A percentile compares a stretch with the other conserved stretches of the same genome.
Conservation (phyloP, 2,329 filamentous ascomycete genomes). For the Sporothrix dimorphospora region DNA sequence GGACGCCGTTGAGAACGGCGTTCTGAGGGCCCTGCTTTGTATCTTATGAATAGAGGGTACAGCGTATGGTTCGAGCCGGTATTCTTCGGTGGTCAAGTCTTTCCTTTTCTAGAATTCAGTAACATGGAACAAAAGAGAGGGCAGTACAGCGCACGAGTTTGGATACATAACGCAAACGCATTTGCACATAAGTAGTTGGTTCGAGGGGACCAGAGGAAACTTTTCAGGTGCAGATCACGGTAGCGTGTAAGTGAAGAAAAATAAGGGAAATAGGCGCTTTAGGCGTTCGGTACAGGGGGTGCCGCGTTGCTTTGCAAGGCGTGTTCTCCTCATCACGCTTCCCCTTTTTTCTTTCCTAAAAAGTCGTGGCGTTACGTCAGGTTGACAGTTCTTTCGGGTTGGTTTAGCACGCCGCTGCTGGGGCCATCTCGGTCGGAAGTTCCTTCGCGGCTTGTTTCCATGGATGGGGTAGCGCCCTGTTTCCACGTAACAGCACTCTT, state of each 20-base stretch:
- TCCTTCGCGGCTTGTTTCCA: background rate
- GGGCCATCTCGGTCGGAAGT: slow-evolving; percentile 7
- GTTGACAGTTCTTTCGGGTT: background rate
- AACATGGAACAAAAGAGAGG: no score
- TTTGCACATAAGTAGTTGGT: background rate
- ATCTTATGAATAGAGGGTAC: no score
- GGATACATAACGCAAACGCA: background rate
- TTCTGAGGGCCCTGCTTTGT: background rate
- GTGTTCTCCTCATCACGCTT: background rate
- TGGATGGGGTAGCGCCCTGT: background rate
- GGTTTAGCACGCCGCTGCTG: slow-evolving; percentile 16
- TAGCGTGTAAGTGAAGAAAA: slow-evolving; percentile 23
- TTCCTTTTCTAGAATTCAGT: no score
- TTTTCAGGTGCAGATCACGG: background rate
- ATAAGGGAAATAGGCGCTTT: background rate
- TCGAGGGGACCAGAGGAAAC: background rate
- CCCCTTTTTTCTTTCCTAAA: slow-evolving; percentile 16
- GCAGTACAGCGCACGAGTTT: no score
- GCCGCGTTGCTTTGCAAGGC: background rate
- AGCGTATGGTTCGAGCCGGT: no score
- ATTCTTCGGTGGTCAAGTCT: no score
- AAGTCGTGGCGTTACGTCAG: background rate
- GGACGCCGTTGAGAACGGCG: background rate
- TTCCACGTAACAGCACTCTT: background rate
- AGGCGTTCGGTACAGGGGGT: background rate